Evolutionary conservation across 305 asterid genomes (phyloP), one percentile per base, ranked within the genome.

Genomic region (Fraxinus nigra): DNA sequence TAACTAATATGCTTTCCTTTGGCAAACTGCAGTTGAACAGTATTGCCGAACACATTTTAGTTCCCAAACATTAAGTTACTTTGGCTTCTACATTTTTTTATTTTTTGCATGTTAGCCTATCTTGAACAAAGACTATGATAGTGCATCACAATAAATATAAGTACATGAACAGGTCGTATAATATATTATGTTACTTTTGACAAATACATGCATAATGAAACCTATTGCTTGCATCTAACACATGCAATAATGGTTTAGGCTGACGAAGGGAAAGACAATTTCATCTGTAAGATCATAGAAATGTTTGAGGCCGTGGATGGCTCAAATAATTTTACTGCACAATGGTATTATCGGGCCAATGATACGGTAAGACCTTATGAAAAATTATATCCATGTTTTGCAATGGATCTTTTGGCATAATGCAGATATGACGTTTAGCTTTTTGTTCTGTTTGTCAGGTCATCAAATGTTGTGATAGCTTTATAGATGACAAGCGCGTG

Each of bases 251-350:
- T 78, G 13, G 11, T 75, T 75, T 80, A 95, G 98, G 95, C 85
- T 72, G 97, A 84, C 2, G 85, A 69, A 3, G 93, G 87, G 3
- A 79, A 85, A 32, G 85, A 82, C 0, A 33, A 81, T 82, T 95
- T 80, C 82, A 95, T 95, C 0, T 84, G 98, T 69, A 93, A 88
- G 87, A 91, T 95, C 5, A 79, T 89, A 7, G 98, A 93, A 86
- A 35, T 95, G 79, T 95, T 93, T 77, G 83, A 89, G 85, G 91
- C 87, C 5, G 75, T 84, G 7, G 89, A 95, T 75, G 92, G 91
- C 30, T 77, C 85, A 1, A 77, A 4, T 38, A 72, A 84, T 14
- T 93, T 93, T 75, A 86, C 89, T 1, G 93, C 97, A 14, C 99
- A 90, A 37, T 93, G 98, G 97, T 95, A 84, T 84, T 92, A 93